Base-by-base conservation (phyloP, 1,284 basidiomycete genomes). In the Grifola frondosa region DNA sequence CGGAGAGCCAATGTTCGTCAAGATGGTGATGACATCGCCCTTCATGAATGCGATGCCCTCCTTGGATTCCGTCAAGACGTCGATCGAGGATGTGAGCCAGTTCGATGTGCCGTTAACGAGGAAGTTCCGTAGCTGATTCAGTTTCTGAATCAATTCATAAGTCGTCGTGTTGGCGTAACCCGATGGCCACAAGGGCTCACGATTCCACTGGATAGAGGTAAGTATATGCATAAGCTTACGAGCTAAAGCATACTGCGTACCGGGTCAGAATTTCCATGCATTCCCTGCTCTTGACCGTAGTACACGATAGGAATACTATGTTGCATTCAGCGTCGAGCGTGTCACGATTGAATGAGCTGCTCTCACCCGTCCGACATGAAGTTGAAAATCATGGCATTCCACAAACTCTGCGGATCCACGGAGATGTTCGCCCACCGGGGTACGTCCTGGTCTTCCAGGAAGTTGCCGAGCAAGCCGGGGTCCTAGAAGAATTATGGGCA, bases 1-100 rank as follows among this genome's bases (percentile, higher is more conserved):
- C 13, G 84, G 82, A 46, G 82, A 84, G 16, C 84, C 85, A 50
- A 89, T 80, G 64, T 88, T 91, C 15, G 88, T 92, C 53, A 90
- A 56, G 23, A 90, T 69, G 11, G 80, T 75, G 39, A 91, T 66
- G 6, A 90, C 70, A 17, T 76, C 68, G 9, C 88, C 89, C 60
- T 89, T 91, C 61, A 79, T 74, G 50, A 91, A 72, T 5, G 80
- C 84, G 15, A 92, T 69, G 34, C 83, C 81, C 48, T 77, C 66
- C 10, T 68, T 57, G 26, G 78, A 78, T n/a, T 69, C 61, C 12
- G 77, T 71, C 17, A 91, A 63, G 21, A 91, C 74, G 49, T 80
- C 60, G 23, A 77, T 72, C 26, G 70, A 65, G 35, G 79, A 72
- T 24, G 75, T 71, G 7, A 80, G 62, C 81, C 86, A 91, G 43